phyloP scores from a whole-genome alignment of 371 early-diverging fungal species.

The Chytridiales sp. region DNA sequence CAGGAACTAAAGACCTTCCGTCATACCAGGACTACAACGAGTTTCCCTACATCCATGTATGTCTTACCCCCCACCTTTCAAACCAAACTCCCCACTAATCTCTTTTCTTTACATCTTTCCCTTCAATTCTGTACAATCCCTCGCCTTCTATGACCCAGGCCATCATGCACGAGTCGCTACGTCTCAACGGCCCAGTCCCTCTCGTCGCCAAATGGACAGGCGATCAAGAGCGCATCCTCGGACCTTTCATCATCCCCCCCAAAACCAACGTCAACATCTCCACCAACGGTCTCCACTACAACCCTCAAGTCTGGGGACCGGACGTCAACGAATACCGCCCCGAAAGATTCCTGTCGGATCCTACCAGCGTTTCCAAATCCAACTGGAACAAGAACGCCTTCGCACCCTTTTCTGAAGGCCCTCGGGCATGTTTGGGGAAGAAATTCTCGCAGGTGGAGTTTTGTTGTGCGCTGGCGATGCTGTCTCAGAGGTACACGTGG shows the following conservation, averaged over 20 bases:
- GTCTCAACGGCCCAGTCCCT: conserved; percentile 29
- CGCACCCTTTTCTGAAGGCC: conserved; percentile 34
- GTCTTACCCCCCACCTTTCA: not conserved
- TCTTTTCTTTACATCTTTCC: not conserved
- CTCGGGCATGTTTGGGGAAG: conserved; percentile 39
- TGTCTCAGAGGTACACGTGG: conserved; percentile 22
- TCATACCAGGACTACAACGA: conserved; percentile 18
- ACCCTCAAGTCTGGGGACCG: conserved; percentile 20
- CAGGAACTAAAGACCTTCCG: conserved; percentile 12
- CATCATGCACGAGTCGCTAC: conserved; percentile 40
- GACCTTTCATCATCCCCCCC: conserved; percentile 23
- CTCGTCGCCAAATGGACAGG: conserved; percentile 30
- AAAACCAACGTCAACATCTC: conserved; percentile 12
- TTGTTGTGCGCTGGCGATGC: conserved; percentile 21
- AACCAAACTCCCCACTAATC: not conserved
- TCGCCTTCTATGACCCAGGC: conserved; percentile 17
- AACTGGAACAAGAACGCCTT: too few species aligned
- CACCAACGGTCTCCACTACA: conserved; percentile 16
- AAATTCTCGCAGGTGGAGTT: conserved; percentile 40
- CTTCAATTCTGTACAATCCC: not conserved
- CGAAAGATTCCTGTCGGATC: conserved; percentile 16
- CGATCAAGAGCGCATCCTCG: conserved; percentile 12
- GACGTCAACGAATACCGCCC: conserved; percentile 24
- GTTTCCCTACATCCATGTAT: conserved; percentile 20
- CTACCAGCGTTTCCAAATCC: not conserved